phyloP scores from a whole-genome alignment of 148 eudicot genomes.

The Silene uniflora region DNA sequence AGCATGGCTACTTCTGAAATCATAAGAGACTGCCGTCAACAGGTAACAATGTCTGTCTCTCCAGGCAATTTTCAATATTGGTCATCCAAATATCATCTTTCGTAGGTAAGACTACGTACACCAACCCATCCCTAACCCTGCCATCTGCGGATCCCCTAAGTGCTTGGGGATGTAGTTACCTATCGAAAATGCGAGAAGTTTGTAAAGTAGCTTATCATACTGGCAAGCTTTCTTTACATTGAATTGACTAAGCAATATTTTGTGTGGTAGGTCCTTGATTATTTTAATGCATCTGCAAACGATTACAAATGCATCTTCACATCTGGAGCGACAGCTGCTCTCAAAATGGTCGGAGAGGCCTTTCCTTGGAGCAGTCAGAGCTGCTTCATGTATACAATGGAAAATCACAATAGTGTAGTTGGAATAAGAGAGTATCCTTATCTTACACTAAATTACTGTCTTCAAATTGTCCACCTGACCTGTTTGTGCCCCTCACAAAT shows the following conservation, averaged over 20 bases:
- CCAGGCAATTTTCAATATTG: not conserved
- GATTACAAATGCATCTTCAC: conserved; percentile 93
- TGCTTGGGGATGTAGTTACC: no score
- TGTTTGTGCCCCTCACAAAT: not conserved
- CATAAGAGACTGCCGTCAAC: conserved; percentile 70
- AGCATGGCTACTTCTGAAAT: conserved; percentile 64
- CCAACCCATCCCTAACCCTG: no score
- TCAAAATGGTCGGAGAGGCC: conserved; percentile 88
- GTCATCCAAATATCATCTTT: no score
- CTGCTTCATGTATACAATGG: conserved; percentile 82
- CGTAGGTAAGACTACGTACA: no score
- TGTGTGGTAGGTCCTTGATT: conserved; percentile 67
- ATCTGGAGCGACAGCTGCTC: conserved; percentile 91
- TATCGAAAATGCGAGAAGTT: not conserved
- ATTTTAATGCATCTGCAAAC: conserved; percentile 78
- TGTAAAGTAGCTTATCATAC: not conserved
- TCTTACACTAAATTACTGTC: not conserved
- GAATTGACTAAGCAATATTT: conserved; percentile 5
- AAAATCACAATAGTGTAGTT: conserved; percentile 95
- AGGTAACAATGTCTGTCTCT: conserved; percentile 38
- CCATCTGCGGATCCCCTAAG: no score
- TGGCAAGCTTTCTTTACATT: not conserved
- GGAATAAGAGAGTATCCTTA: conserved; percentile 97
- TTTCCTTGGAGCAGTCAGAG: conserved; percentile 93
- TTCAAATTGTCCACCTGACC: not conserved